Evolutionary conservation across 306 rosid species (phyloP).

Genomic region (Cajanus cajan): DNA sequence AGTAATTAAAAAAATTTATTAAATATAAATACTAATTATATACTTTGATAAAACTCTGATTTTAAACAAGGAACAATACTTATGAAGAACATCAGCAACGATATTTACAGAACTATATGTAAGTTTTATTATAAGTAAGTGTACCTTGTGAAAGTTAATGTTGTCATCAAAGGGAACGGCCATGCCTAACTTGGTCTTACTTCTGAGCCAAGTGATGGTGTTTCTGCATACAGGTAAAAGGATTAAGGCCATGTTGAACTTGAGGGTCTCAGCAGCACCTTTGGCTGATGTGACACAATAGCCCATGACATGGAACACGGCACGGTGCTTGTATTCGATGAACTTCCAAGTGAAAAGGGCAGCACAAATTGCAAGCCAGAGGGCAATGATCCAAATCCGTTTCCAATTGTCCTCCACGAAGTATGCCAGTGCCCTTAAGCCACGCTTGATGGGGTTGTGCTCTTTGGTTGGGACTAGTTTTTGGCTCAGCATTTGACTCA

Average conservation of each 20-base stretch:
- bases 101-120: no score
- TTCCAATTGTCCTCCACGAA: conserved; percentile 81
- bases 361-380: conserved; percentile 67
- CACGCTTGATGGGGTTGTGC: conserved; percentile 65
- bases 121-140: no score
- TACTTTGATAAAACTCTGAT: no score
- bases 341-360: conserved; percentile 84
- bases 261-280: conserved; percentile 88
- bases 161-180: conserved; percentile 82
- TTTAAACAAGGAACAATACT: no score
- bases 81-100: no score
- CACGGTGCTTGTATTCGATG: conserved; percentile 67
- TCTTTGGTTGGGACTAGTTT: conserved; percentile 77
- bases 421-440: conserved; percentile 42
- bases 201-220: conserved; percentile 85
- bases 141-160: conserved; percentile 85
- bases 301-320: conserved; percentile 72
- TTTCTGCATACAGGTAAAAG: conserved; percentile 83
- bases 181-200: conserved; percentile 64
- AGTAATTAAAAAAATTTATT: background rate
- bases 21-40: no score
- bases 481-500: conserved; percentile 77
- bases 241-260: conserved; percentile 88
- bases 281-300: conserved; percentile 79
- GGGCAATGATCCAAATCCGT: conserved; percentile 65